Percentiles rank a stretch among this genome's conserved stretches.
These are phyloP conservation scores for Chimonanthus praecox DNA, from an alignment of 164 flowering plant species.

Conservation along the genomic window DNA sequence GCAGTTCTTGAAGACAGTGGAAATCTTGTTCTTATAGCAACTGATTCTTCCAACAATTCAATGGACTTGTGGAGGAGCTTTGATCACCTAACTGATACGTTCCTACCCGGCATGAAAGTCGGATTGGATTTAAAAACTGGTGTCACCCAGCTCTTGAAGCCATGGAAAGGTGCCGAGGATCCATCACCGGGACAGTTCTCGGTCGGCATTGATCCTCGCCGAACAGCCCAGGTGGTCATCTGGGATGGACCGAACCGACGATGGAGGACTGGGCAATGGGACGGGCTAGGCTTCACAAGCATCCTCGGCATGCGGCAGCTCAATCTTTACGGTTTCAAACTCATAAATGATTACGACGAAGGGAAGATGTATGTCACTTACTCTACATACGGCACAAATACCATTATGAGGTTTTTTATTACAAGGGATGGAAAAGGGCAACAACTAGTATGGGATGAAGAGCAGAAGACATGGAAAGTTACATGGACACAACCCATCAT, in stretches of 20 bases:
- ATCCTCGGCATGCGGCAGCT: not conserved
- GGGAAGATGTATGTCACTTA: conserved; percentile 1
- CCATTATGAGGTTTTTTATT: not conserved
- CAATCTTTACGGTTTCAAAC: conserved; percentile 1
- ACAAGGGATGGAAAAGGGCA: not conserved
- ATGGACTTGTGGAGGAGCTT: conserved; percentile 27
- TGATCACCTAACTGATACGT: conserved; percentile 27
- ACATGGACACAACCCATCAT: conserved; percentile 24
- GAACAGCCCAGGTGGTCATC: not conserved
- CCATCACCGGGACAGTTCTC: conserved; percentile 26
- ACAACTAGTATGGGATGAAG: conserved; percentile 26
- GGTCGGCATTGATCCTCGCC: conserved; percentile 9
- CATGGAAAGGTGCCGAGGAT: conserved; percentile 31
- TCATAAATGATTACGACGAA: not conserved
- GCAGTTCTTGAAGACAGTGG: conserved; percentile 12
- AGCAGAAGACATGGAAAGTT: conserved; percentile 25
- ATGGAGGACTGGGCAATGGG: conserved; percentile 17
- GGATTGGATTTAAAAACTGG: conserved; percentile 13
- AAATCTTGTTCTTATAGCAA: conserved; percentile 9
- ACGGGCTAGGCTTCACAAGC: conserved; percentile 6
- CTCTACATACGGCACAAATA: not conserved
- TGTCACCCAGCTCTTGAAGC: conserved; percentile 4
- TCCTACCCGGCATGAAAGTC: conserved; percentile 23
- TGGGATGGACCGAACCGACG: not conserved
- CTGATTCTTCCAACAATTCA: not conserved